These are phyloP conservation scores for Tolypocladium cylindrosporum DNA, from an alignment of 2,329 filamentous ascomycete genomes.

Conservation along the genomic window DNA sequence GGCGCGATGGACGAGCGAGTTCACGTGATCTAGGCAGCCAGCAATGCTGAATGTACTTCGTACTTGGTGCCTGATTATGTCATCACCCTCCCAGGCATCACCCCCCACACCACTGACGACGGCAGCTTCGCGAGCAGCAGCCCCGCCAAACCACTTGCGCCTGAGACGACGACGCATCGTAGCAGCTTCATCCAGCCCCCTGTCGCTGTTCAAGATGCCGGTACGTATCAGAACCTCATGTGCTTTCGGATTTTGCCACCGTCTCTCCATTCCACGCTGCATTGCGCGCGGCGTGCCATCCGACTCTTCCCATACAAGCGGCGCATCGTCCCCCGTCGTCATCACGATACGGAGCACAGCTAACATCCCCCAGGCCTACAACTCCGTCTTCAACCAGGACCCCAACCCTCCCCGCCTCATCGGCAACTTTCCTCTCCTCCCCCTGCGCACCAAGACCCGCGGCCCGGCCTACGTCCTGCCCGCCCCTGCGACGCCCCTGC, in stretches of 20 bases:
- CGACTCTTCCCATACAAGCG: background rate
- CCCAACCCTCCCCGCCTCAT: conserved; percentile 51
- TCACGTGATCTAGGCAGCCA: conserved; percentile 29
- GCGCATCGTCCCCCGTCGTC: background rate
- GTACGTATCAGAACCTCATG: conserved; percentile 19
- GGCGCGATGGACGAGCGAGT: conserved; percentile 24
- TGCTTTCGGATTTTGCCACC: background rate
- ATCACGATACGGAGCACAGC: background rate
- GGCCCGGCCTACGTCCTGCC: conserved; percentile 88
- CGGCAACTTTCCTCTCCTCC: conserved; percentile 92
- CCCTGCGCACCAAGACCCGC: conserved; percentile 86
- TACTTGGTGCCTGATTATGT: background rate
- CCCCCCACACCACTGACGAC: background rate
- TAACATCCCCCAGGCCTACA: conserved; percentile 64
- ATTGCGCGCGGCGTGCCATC: background rate
- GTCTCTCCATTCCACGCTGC: background rate
- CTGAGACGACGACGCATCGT: background rate
- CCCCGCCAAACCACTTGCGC: background rate
- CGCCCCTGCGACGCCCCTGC: conserved; percentile 43
- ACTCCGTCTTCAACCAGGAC: conserved; percentile 89
- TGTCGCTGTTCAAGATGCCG: conserved; percentile 32
- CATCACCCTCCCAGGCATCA: background rate
- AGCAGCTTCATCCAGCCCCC: conserved; percentile 12
- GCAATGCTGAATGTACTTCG: background rate
- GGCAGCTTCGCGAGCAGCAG: background rate